Evolutionary conservation across 2,329 filamentous ascomycete species (phyloP).

Genomic region (Arthrobotrys conoides): DNA sequence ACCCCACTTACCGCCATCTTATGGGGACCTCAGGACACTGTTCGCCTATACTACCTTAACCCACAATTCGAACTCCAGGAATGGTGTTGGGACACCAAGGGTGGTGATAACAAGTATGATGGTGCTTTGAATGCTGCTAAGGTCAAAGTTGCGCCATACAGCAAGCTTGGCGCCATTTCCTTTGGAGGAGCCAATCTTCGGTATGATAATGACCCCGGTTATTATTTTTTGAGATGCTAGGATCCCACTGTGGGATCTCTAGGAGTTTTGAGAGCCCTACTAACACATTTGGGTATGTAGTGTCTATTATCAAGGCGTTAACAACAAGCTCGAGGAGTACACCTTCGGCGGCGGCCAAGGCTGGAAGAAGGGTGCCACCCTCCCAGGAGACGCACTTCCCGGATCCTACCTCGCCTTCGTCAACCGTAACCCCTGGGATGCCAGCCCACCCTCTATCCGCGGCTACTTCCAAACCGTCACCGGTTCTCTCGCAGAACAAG

Average conservation of each 20-base stretch:
- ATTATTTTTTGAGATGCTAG: too few species aligned
- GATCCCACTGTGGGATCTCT: too few species aligned
- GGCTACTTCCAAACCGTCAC: constrained; percentile 47
- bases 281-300: not conserved
- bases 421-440: constrained; percentile 29
- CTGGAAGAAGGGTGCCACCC: constrained; percentile 40
- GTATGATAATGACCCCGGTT: too few species aligned
- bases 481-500: constrained; percentile 39
- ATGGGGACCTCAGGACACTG: constrained; percentile 40
- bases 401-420: constrained; percentile 37
- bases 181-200: constrained; percentile 32
- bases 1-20: constrained; percentile 23
- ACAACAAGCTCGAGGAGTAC: constrained; percentile 41
- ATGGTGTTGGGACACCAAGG: constrained; percentile 39
- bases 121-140: constrained; percentile 25
- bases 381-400: constrained; percentile 35
- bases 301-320: constrained; percentile 40
- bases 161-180: constrained; percentile 26
- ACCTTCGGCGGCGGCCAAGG: not conserved
- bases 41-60: constrained; percentile 44
- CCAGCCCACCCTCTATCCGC: constrained; percentile 35
- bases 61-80: constrained; percentile 39
- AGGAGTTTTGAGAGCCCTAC: too few species aligned
- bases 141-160: constrained; percentile 42
- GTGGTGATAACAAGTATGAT: constrained; percentile 37